Percentiles rank a stretch among this genome's conserved stretches.
phyloP scores from a whole-genome alignment of 495 filamentous ascomycete species.

The Hyaloscypha finlandica region DNA sequence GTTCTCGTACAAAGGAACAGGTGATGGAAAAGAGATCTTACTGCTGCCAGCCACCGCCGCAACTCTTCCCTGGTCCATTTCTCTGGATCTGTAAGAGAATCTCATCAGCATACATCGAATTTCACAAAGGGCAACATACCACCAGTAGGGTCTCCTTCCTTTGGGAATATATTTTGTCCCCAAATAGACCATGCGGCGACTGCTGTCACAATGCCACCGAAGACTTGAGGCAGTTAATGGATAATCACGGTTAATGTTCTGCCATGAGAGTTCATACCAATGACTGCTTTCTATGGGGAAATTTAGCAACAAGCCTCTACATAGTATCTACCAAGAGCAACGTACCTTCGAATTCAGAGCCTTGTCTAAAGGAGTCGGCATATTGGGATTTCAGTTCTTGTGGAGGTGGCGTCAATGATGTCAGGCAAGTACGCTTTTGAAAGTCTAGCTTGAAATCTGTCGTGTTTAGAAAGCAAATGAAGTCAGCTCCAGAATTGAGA shows the following conservation, averaged over 20 bases:
- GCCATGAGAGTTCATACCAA: slow-evolving; percentile 48
- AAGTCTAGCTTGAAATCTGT: not conserved
- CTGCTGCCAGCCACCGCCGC: slow-evolving; percentile 71
- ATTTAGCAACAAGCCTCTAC: slow-evolving; percentile 24
- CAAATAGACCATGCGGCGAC: slow-evolving; percentile 84
- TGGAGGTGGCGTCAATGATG: slow-evolving; percentile 12
- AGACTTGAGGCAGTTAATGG: slow-evolving; percentile 47
- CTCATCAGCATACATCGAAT: not conserved
- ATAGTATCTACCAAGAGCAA: slow-evolving; percentile 18
- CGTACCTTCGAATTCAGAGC: slow-evolving; percentile 77
- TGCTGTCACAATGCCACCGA: slow-evolving; percentile 80
- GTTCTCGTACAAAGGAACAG: too few species aligned
- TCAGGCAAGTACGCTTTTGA: not conserved
- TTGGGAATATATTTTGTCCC: slow-evolving; percentile 78
- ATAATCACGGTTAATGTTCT: not conserved
- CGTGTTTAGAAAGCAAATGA: not conserved
- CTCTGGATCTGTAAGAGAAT: slow-evolving; percentile 54
- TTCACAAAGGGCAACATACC: slow-evolving; percentile 40
- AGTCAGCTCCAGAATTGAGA: not conserved
- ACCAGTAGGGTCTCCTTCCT: slow-evolving; percentile 72
- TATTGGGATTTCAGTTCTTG: slow-evolving; percentile 34
- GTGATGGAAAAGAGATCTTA: slow-evolving; percentile 44
- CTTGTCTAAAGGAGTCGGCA: slow-evolving; percentile 77
- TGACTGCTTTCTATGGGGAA: slow-evolving; percentile 43
- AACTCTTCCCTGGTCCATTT: slow-evolving; percentile 74